Conservation (phyloP, 2,329 filamentous ascomycete genomes). For the Whalleya microplaca region DNA sequence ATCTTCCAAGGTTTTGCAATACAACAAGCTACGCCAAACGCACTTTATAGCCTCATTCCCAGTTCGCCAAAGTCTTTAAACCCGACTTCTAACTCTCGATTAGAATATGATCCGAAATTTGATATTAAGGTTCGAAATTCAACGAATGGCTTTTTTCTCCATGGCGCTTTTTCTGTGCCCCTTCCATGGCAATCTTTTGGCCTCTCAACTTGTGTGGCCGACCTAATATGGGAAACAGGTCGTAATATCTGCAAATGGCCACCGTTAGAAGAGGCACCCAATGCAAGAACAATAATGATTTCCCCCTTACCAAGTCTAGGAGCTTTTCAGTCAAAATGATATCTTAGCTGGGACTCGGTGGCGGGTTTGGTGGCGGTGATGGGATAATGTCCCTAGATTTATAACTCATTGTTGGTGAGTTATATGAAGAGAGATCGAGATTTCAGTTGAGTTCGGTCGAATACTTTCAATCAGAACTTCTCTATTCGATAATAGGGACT, state of each 20-base stretch:
- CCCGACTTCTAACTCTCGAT: neutral
- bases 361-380: conserved; percentile 43
- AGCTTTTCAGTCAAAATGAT: neutral
- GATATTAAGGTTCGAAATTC: neutral
- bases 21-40: conserved; percentile 2
- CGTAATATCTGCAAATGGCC: conserved; percentile 5
- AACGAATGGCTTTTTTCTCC: neutral
- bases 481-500: no score
- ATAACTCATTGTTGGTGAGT: neutral
- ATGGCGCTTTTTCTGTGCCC: neutral
- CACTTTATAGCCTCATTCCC: conserved; percentile 7
- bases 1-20: neutral
- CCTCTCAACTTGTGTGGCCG: neutral
- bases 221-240: neutral
- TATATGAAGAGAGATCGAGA: neutral
- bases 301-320: no score
- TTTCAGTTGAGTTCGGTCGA: neutral
- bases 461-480: no score
- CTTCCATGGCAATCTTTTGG: neutral
- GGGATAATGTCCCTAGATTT: conserved; percentile 21
- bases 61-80: neutral
- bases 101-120: neutral
- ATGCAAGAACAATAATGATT: no score
- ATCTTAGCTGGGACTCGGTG: conserved; percentile 31
- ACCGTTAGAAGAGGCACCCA: neutral